These are phyloP conservation scores for Aphanomyces astaci DNA, from an alignment of 352 stramenopile genomes.

Conservation along the genomic window DNA sequence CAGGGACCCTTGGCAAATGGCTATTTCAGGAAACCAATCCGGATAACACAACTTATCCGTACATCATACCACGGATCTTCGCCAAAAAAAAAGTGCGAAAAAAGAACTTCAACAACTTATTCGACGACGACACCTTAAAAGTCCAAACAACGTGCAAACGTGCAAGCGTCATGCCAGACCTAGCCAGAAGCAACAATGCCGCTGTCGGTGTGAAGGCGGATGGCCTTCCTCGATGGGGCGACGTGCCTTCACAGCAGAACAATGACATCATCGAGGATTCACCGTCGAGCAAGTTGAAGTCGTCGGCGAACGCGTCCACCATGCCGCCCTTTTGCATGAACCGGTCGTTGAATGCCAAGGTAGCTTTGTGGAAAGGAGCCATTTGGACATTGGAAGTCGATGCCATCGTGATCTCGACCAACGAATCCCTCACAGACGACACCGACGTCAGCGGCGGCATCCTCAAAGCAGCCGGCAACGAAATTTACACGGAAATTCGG, in stretches of 20 bases:
- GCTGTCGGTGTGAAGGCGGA: not conserved
- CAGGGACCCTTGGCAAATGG: not conserved
- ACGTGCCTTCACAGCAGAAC: not conserved
- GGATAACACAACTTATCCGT: not conserved
- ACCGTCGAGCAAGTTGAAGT: no score
- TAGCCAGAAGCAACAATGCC: not conserved
- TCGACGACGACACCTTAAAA: not conserved
- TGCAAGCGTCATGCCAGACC: not conserved
- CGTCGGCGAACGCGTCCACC: not conserved
- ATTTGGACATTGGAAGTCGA: slow-evolving; percentile 53
- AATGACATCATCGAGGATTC: not conserved
- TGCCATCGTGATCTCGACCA: slow-evolving; percentile 74
- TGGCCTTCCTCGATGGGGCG: not conserved
- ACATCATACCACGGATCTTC: no score
- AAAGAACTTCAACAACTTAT: no score
- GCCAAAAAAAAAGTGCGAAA: no score
- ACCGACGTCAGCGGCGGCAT: slow-evolving; percentile 53
- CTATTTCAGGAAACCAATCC: not conserved
- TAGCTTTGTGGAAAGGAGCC: slow-evolving; percentile 49
- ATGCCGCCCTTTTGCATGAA: slow-evolving; percentile 31
- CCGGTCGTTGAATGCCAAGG: slow-evolving; percentile 35
- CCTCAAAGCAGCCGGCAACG: slow-evolving; percentile 53
- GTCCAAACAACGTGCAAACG: no score
- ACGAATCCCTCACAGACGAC: slow-evolving; percentile 57
- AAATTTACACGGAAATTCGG: slow-evolving; percentile 69